Evolutionary conservation across 2,329 filamentous ascomycete genomes (phyloP), one percentile per base, ranked within the genome.

Genomic region (Stenocarpella maydis): DNA sequence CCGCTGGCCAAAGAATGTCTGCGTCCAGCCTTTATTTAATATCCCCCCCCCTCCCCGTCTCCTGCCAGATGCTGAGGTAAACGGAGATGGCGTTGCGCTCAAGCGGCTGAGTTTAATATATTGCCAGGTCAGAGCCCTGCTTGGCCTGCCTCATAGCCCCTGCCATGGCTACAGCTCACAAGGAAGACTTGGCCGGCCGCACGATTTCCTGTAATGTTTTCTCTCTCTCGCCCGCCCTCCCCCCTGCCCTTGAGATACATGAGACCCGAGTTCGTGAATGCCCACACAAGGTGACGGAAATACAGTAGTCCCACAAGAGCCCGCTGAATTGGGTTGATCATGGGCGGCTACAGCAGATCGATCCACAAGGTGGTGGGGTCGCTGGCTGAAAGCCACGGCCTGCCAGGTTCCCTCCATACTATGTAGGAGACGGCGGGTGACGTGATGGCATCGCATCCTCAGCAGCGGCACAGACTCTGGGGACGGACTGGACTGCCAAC

Each of bases 61-160:
- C 28, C 43, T 49, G n/a, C 26, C 19, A 3, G n/a, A 17, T 49
- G 43, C 58, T 28, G 41, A 63, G 43, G 24, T 24, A 26, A n/a
- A 24, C 58, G 43, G 43, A 49, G 41, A 61, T 45, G 58, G 41
- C 58, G 58, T 37, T 31, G 43, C 47, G 43, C 43, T n/a, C 58
- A 49, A 50, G 43, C 24, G 28, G 58, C 58, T 49, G 58, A 63
- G 58, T 21, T 31, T 63, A 63, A 49, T 63, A 37, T 31, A 63
- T 49, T 63, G 58, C 43, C 43, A 63, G 43, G 58, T 49, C 58
- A 63, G 43, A 37, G 43, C 58, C 37, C 43, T 49, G 43, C 58
- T 63, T 63, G 58, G 58, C 58, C 58, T 49, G 26, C 55, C 55
- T 47, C 55, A 34, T 47, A 47, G 55, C n/a, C 17, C 7, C 3